Base-by-base conservation (phyloP, 164 flowering plant species). In the Buxus sempervirens region DNA sequence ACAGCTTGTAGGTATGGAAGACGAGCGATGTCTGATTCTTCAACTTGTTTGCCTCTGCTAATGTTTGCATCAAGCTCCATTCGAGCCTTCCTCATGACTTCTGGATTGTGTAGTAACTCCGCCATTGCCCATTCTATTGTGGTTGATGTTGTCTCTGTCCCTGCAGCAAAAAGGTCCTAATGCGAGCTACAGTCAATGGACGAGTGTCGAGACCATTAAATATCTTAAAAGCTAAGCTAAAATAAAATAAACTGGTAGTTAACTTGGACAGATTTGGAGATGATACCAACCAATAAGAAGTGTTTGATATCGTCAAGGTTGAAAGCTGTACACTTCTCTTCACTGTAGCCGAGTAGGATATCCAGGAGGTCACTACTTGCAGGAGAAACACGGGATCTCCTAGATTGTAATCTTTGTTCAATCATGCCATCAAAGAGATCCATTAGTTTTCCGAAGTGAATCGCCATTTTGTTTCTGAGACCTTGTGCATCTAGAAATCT, bases 61-160 rank as follows among this genome's bases (percentile, higher is more conserved):
- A 64, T n/a, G 9, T 9, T 28, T n/a, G 60, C 24, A 0, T 9
- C 18, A 18, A 73, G 60, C 56, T 73, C 76, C 15, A 38, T n/a
- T 32, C 41, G 59, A 27, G 49, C 72, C 54, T 55, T 69, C 19
- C 56, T 25, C 64, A 73, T 70, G 23, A 24, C 16, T 1, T 58
- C 0, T 6, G 76, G 76, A 41, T 69, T 58, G 13, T 24, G 64
- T 0, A 64, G 65, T 15, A 73, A 32, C 25, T 69, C 69, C 0
- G 73, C 59, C 72, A 73, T 69, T 2, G 73, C 76, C 76, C 76
- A 73, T 53, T 73, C 76, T 26, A 73, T 0, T 26, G 76, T 73
- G 27, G 22, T 24, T 19, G 76, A 73, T 24, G 58, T 73, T 4
- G 72, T 73, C 18, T 73, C 76, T 19, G 58, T 68, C 28, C 76